Conservation (phyloP, 768 basidiomycete species). For the Suillus americanus region DNA sequence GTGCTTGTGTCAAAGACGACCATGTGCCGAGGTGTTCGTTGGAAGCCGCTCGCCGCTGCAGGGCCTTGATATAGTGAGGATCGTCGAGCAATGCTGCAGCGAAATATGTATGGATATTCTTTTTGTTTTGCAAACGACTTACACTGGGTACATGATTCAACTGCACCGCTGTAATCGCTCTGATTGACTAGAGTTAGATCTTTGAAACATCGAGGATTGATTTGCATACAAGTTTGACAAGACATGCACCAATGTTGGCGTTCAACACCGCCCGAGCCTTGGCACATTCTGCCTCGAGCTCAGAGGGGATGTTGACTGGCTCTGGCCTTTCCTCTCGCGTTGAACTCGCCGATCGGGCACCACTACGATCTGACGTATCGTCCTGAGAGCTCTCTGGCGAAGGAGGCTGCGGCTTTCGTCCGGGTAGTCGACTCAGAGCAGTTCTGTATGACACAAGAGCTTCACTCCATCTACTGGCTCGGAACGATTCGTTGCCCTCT, state of each 20-base stretch:
- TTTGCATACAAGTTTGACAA: constrained; percentile 67
- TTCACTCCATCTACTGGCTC: constrained; percentile 60
- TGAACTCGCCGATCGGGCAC: constrained; percentile 8
- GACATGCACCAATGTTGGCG: constrained; percentile 88
- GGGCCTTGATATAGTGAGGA: constrained; percentile 80
- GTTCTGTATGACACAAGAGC: constrained; percentile 70
- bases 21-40: constrained; percentile 82
- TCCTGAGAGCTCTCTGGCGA: constrained; percentile 22
- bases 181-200: constrained; percentile 26
- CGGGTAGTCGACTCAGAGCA: constrained; percentile 68
- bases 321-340: constrained; percentile 12
- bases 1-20: constrained; percentile 77
- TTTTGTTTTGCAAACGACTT: constrained; percentile 3
- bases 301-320: constrained; percentile 24
- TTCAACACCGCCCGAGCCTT: constrained; percentile 71
- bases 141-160: constrained; percentile 81
- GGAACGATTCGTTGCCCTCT: constrained; percentile 77
- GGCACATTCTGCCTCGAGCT: constrained; percentile 45
- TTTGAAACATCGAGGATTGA: neutral
- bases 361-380: constrained; percentile 1
- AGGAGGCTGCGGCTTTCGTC: constrained; percentile 30
- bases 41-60: constrained; percentile 84
- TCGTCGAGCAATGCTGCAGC: constrained; percentile 81
- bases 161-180: constrained; percentile 79
- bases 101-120: neutral